phyloP scores from a whole-genome alignment of 2,329 filamentous ascomycete species.

The Fusarium denticulatum region DNA sequence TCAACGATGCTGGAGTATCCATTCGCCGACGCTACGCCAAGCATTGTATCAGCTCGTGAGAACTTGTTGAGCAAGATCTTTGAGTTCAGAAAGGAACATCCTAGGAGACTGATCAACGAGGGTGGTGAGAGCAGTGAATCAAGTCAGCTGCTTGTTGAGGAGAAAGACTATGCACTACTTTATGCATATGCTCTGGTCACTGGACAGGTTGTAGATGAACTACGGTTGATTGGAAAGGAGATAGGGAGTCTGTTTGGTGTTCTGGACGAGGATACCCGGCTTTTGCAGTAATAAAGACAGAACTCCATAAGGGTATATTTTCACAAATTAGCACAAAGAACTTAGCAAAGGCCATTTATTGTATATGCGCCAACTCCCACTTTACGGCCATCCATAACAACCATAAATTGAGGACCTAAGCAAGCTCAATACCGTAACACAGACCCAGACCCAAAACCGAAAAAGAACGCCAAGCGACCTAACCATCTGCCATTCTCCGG shows the following conservation, averaged over 20 bases:
- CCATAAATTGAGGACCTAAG: no score
- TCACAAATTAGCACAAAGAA: no score
- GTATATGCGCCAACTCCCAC: no score
- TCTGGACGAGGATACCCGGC: constrained; percentile 32
- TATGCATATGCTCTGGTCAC: constrained; percentile 87
- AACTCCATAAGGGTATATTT: background rate
- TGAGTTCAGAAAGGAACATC: constrained; percentile 78
- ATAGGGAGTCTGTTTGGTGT: constrained; percentile 37
- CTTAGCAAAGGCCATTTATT: no score
- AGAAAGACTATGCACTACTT: constrained; percentile 87
- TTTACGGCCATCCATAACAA: no score
- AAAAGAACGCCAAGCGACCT: no score
- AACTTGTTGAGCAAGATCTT: constrained; percentile 87
- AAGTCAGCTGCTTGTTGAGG: constrained; percentile 58
- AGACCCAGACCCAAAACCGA: no score
- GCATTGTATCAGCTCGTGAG: constrained; percentile 82
- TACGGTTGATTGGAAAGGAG: constrained; percentile 67
- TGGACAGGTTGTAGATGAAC: constrained; percentile 71
- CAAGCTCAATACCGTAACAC: no score
- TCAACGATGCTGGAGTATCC: constrained; percentile 95
- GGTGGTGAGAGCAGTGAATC: constrained; percentile 29
- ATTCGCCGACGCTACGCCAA: constrained; percentile 86
- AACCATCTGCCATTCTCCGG: no score
- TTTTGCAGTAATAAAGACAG: constrained; percentile 16
- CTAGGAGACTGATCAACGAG: constrained; percentile 42